Base-by-base conservation (phyloP, 106 monocot genomes). In the Hemerocallis citrina region DNA sequence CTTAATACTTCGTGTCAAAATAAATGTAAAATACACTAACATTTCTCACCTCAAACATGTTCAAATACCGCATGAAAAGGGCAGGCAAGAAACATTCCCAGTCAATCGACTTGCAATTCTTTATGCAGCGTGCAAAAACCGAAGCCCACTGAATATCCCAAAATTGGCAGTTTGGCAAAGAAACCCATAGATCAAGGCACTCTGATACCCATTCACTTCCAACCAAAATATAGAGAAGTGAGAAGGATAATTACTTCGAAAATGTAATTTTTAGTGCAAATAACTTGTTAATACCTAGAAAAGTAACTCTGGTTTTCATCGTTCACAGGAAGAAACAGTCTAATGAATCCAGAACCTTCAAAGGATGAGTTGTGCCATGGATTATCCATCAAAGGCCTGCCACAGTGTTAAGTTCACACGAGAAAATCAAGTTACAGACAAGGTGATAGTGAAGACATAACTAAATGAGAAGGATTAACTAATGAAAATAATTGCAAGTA, bases 331-430 rank as follows among this genome's bases (percentile, higher is more conserved):
- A 93, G 93, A 73, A 93, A 93, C 6, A 93, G 65, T 34, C 70
- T 74, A 21, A 88, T 28, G 72, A 93, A 88, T 55, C 93, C 93
- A 70, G 69, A 64, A 69, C 88, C 88, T 74, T 93, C 88, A 75
- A 93, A 88, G 2, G 77, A 76, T 44, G 82, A 81, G 58, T 93
- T 85, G 57, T 93, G 88, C 93, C 93, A 93, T 42, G 93, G 93
- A 68, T 93, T 93, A 72, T 82, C 84, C 82, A 93, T 66, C 57
- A 77, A 79, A 37, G 58, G 19, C 56, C 93, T 93, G 74, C 55
- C 47, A 32, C 48, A 21, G 28, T 59, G 25, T 43, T n/a, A 34
- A 61, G 21, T n/a, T 20, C n/a, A 62, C 20, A 0, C 33, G 44
- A 45, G 27, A 16, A 27, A 36, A n/a, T 9, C 24, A 39, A 54